Evolutionary conservation across 441 rosid genomes (phyloP).

Genomic region (Mallotus japonicus): DNA sequence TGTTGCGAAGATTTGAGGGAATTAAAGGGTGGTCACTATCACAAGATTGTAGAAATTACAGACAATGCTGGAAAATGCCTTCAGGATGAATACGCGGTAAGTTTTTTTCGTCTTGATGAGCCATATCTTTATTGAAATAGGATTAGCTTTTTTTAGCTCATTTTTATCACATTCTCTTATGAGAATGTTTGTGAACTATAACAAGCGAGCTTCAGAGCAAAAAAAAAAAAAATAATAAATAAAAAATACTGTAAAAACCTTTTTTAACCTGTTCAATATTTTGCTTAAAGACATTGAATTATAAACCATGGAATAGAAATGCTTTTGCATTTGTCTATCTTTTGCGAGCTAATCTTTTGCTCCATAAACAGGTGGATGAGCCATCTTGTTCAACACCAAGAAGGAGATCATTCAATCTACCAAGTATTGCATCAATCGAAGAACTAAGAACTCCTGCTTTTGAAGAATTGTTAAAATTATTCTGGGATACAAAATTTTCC

Average conservation of each 20-base stretch:
- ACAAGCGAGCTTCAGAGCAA: no score
- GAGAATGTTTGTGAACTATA: no score
- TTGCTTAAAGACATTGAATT: neutral
- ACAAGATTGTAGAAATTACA: constrained; percentile 78
- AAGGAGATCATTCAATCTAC: constrained; percentile 75
- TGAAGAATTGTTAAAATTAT: constrained; percentile 70
- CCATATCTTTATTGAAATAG: no score
- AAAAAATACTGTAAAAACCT: no score
- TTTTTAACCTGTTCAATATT: no score
- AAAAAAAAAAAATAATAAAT: no score
- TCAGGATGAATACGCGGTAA: constrained; percentile 77
- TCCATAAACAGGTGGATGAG: constrained; percentile 65
- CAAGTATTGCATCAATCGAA: constrained; percentile 75
- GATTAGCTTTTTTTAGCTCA: no score
- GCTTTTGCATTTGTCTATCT: neutral
- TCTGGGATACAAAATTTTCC: constrained; percentile 61
- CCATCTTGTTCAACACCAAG: constrained; percentile 94
- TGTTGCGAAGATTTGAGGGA: constrained; percentile 78
- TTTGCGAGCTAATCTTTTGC: neutral
- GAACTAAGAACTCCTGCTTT: constrained; percentile 88
- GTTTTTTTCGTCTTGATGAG: neutral
- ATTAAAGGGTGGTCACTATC: constrained; percentile 78
- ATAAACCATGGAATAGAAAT: neutral
- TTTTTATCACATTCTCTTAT: no score
- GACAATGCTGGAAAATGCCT: constrained; percentile 91